These are phyloP conservation scores for Termitomyces sp. DNA, from an alignment of 768 basidiomycete species.

Conservation along the genomic window DNA sequence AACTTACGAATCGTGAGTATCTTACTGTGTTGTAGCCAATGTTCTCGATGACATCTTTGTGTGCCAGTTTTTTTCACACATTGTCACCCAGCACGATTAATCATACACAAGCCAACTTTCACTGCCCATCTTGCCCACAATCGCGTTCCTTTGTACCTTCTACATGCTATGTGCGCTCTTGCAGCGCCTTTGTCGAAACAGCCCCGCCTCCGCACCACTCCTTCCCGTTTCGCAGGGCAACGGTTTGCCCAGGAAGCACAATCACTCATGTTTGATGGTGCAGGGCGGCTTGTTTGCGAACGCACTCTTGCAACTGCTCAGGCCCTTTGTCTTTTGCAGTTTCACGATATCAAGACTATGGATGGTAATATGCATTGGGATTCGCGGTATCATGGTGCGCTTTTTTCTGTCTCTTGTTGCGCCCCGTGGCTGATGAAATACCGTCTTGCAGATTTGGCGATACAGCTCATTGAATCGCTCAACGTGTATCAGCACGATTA, in stretches of 20 bases:
- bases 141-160: slow-evolving; percentile 62
- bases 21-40: slow-evolving; percentile 8
- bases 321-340: slow-evolving; percentile 66
- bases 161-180: slow-evolving; percentile 71
- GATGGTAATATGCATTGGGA: slow-evolving; percentile 31
- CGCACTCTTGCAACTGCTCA: slow-evolving; percentile 69
- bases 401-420: slow-evolving; percentile 9
- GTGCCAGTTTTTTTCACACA: slow-evolving; percentile 73
- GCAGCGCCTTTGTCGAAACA: slow-evolving; percentile 74
- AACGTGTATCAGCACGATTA: slow-evolving; percentile 61
- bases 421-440: slow-evolving; percentile 18
- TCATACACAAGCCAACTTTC: slow-evolving; percentile 79
- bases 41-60: slow-evolving; percentile 9
- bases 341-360: slow-evolving; percentile 52
- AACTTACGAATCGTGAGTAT: slow-evolving; percentile 66
- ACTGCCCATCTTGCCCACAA: slow-evolving; percentile 58
- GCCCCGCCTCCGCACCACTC: slow-evolving; percentile 50
- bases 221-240: slow-evolving; percentile 50
- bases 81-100: slow-evolving; percentile 69
- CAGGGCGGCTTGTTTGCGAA: slow-evolving; percentile 56
- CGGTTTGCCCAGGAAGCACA: slow-evolving; percentile 57
- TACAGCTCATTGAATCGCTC: slow-evolving; percentile 62
- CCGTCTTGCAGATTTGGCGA: slow-evolving; percentile 44
- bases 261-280: slow-evolving; percentile 65
- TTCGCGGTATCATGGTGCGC: slow-evolving; percentile 46